Conservation (phyloP, 371 early-diverging fungal species). For the Mucor mucedo region DNA sequence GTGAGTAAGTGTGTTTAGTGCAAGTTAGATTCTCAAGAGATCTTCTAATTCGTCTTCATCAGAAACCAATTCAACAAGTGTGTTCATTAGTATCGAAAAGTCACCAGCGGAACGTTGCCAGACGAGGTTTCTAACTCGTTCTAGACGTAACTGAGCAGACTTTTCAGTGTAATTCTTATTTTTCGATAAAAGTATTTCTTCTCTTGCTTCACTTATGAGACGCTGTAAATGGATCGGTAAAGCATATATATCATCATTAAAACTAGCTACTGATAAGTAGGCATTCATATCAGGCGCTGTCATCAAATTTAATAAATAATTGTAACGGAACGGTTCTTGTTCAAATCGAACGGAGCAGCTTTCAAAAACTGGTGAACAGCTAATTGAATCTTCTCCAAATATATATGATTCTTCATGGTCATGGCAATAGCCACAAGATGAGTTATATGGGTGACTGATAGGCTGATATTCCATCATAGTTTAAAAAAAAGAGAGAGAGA, state of each 20-base stretch:
- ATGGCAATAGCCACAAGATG: conserved; percentile 25
- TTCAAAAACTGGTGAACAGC: conserved; percentile 1
- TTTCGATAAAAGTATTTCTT: conserved; percentile 35
- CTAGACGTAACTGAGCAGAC: conserved; percentile 29
- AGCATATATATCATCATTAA: conserved; percentile 39
- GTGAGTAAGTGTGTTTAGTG: no score
- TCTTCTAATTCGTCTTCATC: conserved; percentile 38
- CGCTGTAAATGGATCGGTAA: conserved; percentile 43
- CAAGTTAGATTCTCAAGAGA: conserved; percentile 11
- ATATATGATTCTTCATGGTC: conserved; percentile 18
- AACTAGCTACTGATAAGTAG: conserved; percentile 33
- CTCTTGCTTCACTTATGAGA: conserved; percentile 46
- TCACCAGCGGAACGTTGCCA: conserved; percentile 39
- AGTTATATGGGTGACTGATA: conserved; percentile 17
- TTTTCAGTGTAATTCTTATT: conserved; percentile 6
- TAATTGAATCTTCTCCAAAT: conserved; percentile 20
- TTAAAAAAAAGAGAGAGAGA: conserved; percentile 4
- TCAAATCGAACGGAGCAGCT: conserved; percentile 1
- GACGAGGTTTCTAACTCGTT: conserved; percentile 28
- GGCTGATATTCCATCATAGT: conserved; percentile 14
- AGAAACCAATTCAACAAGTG: conserved; percentile 34
- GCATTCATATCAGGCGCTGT: conserved; percentile 43
- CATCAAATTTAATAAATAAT: conserved; percentile 41
- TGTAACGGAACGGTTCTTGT: conserved; percentile 29
- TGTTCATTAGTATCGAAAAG: conserved; percentile 36